Evolutionary conservation across 768 basidiomycete species (phyloP).

Genomic region (Lactarius hatsudake): DNA sequence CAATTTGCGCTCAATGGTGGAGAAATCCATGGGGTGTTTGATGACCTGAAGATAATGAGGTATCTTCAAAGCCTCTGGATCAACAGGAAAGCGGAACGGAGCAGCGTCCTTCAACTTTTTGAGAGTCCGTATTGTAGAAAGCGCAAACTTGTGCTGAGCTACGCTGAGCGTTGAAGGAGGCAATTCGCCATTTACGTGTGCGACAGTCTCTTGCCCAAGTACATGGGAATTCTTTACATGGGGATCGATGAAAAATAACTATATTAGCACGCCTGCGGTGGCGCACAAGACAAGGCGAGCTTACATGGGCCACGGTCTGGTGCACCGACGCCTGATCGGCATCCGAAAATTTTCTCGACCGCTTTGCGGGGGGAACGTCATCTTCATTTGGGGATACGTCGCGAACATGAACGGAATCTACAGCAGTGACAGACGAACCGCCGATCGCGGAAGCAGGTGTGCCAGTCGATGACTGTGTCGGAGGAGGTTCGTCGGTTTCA

Average conservation of each 20-base stretch:
- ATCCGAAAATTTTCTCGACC: slow-evolving; percentile 73
- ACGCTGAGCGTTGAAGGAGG: slow-evolving; percentile 52
- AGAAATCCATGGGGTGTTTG: slow-evolving; percentile 91
- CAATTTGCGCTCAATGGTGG: slow-evolving; percentile 89
- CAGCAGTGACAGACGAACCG: slow-evolving; percentile 36
- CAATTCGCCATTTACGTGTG: slow-evolving; percentile 28
- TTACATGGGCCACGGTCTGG: slow-evolving; percentile 71
- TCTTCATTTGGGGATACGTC: slow-evolving; percentile 41
- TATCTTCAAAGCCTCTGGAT: slow-evolving; percentile 75
- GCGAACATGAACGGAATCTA: slow-evolving; percentile 33
- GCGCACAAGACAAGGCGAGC: slow-evolving; percentile 49
- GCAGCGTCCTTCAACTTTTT: slow-evolving; percentile 83
- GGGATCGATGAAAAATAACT: slow-evolving; percentile 39
- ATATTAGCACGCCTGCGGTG: slow-evolving; percentile 54
- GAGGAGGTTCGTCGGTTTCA: slow-evolving; percentile 31
- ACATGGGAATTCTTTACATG: slow-evolving; percentile 24
- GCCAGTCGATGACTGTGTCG: slow-evolving; percentile 28
- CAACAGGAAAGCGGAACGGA: slow-evolving; percentile 86
- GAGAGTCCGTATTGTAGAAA: slow-evolving; percentile 71
- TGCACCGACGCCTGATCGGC: slow-evolving; percentile 67
- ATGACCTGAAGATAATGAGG: slow-evolving; percentile 89
- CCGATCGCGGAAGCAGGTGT: slow-evolving; percentile 32
- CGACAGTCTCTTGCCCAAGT: slow-evolving; percentile 18
- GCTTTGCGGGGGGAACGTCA: slow-evolving; percentile 75
- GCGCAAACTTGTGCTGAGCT: slow-evolving; percentile 77